Evolutionary conservation across 1,284 basidiomycete species (phyloP), one percentile per base, ranked within the genome.

Genomic region (Melampsora americana): DNA sequence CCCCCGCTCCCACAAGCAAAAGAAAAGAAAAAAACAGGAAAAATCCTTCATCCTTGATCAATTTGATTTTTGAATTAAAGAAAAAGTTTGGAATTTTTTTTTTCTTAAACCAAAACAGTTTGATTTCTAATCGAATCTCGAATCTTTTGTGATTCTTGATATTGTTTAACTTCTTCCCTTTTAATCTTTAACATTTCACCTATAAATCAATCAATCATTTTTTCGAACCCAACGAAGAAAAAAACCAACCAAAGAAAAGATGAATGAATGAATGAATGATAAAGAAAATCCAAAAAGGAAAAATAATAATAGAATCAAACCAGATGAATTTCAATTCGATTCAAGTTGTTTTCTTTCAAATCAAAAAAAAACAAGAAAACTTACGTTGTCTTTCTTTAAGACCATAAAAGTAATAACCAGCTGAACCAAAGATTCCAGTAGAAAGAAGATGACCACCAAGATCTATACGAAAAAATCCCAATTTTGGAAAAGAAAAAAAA

Each of bases 321-420:
- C n/a, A 50, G 46, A n/a, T n/a, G n/a, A n/a, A n/a, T n/a, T n/a
- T n/a, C n/a, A n/a, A n/a, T n/a, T n/a, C n/a, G n/a, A n/a, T n/a
- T n/a, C n/a, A n/a, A n/a, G n/a, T n/a, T n/a, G n/a, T n/a, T n/a
- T n/a, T n/a, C n/a, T n/a, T n/a, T n/a, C n/a, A n/a, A n/a, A n/a
- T n/a, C n/a, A n/a, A n/a, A n/a, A n/a, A n/a, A n/a, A n/a, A n/a
- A n/a, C n/a, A n/a, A n/a, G n/a, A n/a, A n/a, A 20, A 65, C 71
- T 35, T 35, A 73, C 71, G 71, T 73, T 73, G 71, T 1, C 62
- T 7, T n/a, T 64, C 50, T 66, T 73, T 73, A 23, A 73, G 62
- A 66, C 62, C 60, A 39, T 73, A 44, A 50, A 73, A 73, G 28
- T 66, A 73, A 35, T 73, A 73, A 2, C 71, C 71, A 23, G 48